Base-by-base conservation (phyloP, 2,329 filamentous ascomycete genomes). In the Penicillium sumatraense region DNA sequence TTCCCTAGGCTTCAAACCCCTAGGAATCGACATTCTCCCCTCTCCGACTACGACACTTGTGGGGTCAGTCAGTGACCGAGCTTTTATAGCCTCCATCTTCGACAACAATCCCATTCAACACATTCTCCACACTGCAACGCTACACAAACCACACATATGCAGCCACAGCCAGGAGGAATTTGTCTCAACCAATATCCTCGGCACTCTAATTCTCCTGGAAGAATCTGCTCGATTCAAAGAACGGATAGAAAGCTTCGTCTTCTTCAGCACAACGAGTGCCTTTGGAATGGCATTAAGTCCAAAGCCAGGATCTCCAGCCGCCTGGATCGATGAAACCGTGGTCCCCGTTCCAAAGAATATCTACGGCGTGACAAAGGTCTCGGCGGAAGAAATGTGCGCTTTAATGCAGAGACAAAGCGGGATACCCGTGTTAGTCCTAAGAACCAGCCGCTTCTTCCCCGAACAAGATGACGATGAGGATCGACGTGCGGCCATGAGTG, bases 341-440 rank as follows among this genome's bases (percentile, higher is more conserved):
- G 51, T 57, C 11, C 51, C 54, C 4, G 18, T 40, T 1, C 54
- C 54, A 18, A 57, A 57, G 26, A 57, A 57, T 24, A 57, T 57
- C 20, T 57, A 57, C 26, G 51, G 54, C n/a, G 54, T 57, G 24
- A 57, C 51, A 23, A 57, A 57, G 11, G 40, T 57, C 13, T 45
- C 51, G 36, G 54, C 54, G n/a, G 51, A 57, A 24, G 54, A 57
- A 23, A 40, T 57, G 31, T 57, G 54, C 40, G 44, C 35, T 10
- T 29, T 57, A 13, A 26, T 57, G 20, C 54, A 57, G 3, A 54
- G 38, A 31, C 23, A 54, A 33, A 57, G 51, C n/a, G 50, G 45
- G 27, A 46, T 57, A 21, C 54, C 51, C 0, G 54, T 57, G 20
- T 11, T 54, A 9, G 46, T 49, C 13, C 46, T 49, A 4, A 29